Evolutionary conservation across 345 rosid species (phyloP).

Genomic region (Euphorbia pulcherrima): DNA sequence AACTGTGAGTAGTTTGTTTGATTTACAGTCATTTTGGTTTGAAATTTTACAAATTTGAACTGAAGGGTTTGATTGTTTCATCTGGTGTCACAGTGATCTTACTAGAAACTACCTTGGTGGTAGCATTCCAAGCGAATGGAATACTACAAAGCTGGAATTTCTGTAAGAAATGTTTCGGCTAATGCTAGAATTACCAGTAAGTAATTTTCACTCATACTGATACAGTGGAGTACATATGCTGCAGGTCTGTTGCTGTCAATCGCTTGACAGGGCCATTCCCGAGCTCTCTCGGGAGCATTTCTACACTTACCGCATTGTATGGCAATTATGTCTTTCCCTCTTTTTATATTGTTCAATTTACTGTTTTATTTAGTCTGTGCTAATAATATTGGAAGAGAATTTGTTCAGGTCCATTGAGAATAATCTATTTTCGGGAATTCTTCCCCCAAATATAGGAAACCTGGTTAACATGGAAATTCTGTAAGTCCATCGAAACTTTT

Average conservation of each 20-base stretch:
- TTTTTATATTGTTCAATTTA: not conserved
- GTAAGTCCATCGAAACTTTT: conserved; percentile 30
- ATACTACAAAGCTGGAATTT: conserved; percentile 6
- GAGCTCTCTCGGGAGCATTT: conserved; percentile 1
- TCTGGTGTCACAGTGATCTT: conserved; percentile 4
- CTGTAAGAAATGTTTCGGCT: conserved; percentile 7
- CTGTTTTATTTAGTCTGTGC: not conserved
- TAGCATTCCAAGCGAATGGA: conserved; percentile 18
- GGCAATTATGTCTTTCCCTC: not conserved
- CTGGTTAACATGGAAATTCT: conserved; percentile 37
- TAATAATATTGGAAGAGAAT: conserved; percentile 5
- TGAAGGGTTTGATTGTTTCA: not conserved
- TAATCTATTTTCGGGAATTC: conserved; percentile 37
- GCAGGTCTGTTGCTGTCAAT: conserved; percentile 10
- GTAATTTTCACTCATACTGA: not conserved
- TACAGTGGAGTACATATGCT: not conserved
- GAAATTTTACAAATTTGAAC: not conserved
- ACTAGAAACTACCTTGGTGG: conserved; percentile 17
- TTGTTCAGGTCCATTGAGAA: conserved; percentile 8
- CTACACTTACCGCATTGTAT: conserved; percentile 39
- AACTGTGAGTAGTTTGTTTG: conserved; percentile 5
- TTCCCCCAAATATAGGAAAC: conserved; percentile 43
- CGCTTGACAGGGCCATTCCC: conserved; percentile 9
- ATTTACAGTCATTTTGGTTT: not conserved
- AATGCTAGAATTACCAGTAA: not conserved